Percentiles rank a stretch among this genome's conserved stretches.
Evolutionary conservation across 495 filamentous ascomycete species (phyloP).

Genomic region (Aspergillus ostianus): DNA sequence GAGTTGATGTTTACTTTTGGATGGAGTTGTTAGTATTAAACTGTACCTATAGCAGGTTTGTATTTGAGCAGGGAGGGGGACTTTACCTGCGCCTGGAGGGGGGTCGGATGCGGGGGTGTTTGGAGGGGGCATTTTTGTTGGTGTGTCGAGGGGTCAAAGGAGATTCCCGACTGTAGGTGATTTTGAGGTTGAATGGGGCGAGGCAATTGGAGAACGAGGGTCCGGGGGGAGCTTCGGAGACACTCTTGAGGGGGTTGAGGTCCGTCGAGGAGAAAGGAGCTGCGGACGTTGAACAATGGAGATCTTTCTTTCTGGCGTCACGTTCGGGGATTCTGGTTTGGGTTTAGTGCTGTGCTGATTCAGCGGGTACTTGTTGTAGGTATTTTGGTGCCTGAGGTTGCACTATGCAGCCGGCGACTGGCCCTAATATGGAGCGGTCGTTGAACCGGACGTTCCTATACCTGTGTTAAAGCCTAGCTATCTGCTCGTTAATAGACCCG

Average conservation of each 20-base stretch:
- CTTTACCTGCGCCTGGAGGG: conserved; percentile 16
- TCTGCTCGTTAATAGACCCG: too few relatives aligned
- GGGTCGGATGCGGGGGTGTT: conserved; percentile 23
- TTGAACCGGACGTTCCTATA: too few relatives aligned
- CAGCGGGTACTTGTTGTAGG: background rate
- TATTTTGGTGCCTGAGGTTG: too few relatives aligned
- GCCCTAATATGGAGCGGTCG: too few relatives aligned
- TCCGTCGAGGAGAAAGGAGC: background rate
- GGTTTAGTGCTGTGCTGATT: background rate
- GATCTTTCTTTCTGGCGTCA: background rate
- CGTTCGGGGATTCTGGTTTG: background rate
- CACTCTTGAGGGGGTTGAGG: background rate
- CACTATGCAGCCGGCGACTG: too few relatives aligned
- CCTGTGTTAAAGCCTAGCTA: too few relatives aligned
- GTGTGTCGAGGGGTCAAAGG: background rate
- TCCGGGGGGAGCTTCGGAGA: background rate
- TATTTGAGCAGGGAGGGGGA: background rate
- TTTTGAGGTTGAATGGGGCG: background rate
- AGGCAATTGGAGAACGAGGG: background rate
- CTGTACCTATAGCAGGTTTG: too few relatives aligned
- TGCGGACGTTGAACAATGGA: background rate
- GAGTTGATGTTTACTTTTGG: conserved; percentile 60
- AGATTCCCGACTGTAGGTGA: too few relatives aligned
- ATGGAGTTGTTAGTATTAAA: too few relatives aligned
- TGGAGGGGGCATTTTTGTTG: conserved; percentile 18